Conservation (phyloP, 2,329 filamentous ascomycete genomes). For the Penicillium decumbens region DNA sequence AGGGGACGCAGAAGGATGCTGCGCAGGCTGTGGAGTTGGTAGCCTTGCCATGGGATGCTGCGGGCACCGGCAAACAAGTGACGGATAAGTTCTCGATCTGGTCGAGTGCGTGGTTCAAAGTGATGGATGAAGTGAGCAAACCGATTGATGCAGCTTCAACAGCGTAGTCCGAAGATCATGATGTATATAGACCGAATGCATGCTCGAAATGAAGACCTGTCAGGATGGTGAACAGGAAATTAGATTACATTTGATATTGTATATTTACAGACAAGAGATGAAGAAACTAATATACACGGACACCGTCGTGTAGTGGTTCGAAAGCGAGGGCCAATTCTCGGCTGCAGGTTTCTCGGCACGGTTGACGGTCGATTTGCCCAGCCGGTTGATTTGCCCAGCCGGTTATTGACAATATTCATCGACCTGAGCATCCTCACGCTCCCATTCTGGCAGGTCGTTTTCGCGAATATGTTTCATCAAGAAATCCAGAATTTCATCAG, state of each 20-base stretch:
- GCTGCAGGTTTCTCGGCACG: background rate
- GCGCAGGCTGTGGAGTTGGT: slow-evolving; percentile 67
- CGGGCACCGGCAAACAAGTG: slow-evolving; percentile 49
- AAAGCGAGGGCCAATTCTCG: background rate
- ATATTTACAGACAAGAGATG: slow-evolving; percentile 16
- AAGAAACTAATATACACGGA: slow-evolving; percentile 15
- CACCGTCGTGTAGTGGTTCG: background rate
- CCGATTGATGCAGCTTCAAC: slow-evolving; percentile 17
- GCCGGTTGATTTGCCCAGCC: background rate
- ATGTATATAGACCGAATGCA: background rate
- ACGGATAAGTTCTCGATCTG: slow-evolving; percentile 76
- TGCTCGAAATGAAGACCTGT: background rate
- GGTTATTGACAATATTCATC: slow-evolving; percentile 7
- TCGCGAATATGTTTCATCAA: slow-evolving; percentile 67
- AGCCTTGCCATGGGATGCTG: slow-evolving; percentile 65
- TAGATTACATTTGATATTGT: slow-evolving; percentile 7
- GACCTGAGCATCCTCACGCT: slow-evolving; percentile 22
- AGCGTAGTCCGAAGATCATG: slow-evolving; percentile 3
- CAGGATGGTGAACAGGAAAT: slow-evolving; percentile 4
- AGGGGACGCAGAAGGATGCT: slow-evolving; percentile 42
- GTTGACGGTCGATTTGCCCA: background rate
- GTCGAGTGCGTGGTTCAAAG: slow-evolving; percentile 56
- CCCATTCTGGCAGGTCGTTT: slow-evolving; percentile 40
- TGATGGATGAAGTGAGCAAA: slow-evolving; percentile 41
- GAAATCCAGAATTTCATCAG: slow-evolving; percentile 77